phyloP scores from a whole-genome alignment of 345 rosid genomes.

The Moringa oleifera region DNA sequence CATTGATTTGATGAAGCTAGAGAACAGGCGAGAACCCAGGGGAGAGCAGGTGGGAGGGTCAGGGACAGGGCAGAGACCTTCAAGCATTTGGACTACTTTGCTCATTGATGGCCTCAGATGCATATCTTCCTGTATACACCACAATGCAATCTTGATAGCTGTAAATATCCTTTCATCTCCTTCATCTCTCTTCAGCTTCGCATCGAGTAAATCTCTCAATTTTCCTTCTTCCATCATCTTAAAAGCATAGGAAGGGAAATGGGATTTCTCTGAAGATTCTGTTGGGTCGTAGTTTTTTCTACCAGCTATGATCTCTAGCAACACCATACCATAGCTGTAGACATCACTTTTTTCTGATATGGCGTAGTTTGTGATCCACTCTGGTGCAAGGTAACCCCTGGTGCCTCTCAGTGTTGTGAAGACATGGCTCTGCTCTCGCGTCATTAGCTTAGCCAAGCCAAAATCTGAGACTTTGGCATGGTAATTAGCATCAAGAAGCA shows the following conservation, averaged over 20 bases:
- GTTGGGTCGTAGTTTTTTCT: slow-evolving; percentile 66
- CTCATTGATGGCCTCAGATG: slow-evolving; percentile 68
- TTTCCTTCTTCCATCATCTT: slow-evolving; percentile 93
- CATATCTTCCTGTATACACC: slow-evolving; percentile 98
- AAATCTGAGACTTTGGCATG: slow-evolving; percentile 91
- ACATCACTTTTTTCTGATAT: slow-evolving; percentile 95
- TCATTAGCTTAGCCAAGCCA: slow-evolving; percentile 90
- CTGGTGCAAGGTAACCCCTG: slow-evolving; percentile 90
- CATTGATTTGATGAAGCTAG: slow-evolving; percentile 35
- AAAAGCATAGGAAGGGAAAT: slow-evolving; percentile 83
- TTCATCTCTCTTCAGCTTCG: slow-evolving; percentile 35
- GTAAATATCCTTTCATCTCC: slow-evolving; percentile 43
- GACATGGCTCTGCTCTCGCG: slow-evolving; percentile 85
- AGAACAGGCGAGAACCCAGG: slow-evolving; percentile 49
- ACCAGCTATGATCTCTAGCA: slow-evolving; percentile 84
- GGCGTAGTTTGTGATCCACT: slow-evolving; percentile 91
- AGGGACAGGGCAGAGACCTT: slow-evolving; percentile 61
- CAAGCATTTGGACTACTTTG: slow-evolving; percentile 94
- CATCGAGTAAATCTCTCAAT: slow-evolving; percentile 58
- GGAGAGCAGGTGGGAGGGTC: slow-evolving; percentile 63
- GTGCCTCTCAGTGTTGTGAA: slow-evolving; percentile 91
- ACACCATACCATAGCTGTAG: slow-evolving; percentile 84
- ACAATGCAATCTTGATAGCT: slow-evolving; percentile 70
- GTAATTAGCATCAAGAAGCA: slow-evolving; percentile 71
- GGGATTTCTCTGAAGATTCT: slow-evolving; percentile 66